Conservation (phyloP, 225 moss, liverwort and hornwort genomes). For the Lunularia cruciata region DNA sequence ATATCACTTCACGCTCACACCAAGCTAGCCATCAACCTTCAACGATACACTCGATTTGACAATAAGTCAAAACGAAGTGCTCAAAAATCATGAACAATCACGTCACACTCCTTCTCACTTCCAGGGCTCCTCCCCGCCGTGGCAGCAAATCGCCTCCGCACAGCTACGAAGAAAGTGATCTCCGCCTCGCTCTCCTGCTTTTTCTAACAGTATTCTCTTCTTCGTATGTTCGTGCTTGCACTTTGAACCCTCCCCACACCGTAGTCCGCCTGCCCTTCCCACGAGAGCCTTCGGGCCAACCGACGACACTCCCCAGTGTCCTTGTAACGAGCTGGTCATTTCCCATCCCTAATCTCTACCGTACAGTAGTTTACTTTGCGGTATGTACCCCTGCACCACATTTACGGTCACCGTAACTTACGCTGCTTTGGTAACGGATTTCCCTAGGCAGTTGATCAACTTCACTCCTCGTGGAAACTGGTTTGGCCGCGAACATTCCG, state of each 20-base stretch:
- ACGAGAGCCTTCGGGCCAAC: neutral
- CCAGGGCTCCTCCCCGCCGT: neutral
- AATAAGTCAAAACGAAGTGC: neutral
- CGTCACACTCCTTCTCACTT: too few species aligned
- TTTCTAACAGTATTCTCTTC: constrained; percentile 1
- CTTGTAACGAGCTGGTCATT: constrained; percentile 2
- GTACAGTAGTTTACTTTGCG: neutral
- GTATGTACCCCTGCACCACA: constrained; percentile 1
- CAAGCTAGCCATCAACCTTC: neutral
- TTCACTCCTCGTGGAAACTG: neutral
- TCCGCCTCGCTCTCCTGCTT: neutral
- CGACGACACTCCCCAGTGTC: neutral
- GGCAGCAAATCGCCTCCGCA: neutral
- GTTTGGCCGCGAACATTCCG: neutral
- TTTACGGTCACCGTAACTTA: neutral
- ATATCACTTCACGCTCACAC: constrained; percentile 2
- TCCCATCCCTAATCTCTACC: neutral
- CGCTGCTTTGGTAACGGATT: constrained; percentile 4
- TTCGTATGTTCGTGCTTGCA: neutral
- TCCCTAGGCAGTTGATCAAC: neutral
- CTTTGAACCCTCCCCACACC: neutral
- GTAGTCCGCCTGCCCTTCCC: constrained; percentile 1
- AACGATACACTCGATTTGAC: neutral
- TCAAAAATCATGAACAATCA: neutral
- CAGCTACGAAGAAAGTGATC: neutral